Evolutionary conservation across 352 stramenopile species (phyloP).

Genomic region (Thraustotheca clavata): DNA sequence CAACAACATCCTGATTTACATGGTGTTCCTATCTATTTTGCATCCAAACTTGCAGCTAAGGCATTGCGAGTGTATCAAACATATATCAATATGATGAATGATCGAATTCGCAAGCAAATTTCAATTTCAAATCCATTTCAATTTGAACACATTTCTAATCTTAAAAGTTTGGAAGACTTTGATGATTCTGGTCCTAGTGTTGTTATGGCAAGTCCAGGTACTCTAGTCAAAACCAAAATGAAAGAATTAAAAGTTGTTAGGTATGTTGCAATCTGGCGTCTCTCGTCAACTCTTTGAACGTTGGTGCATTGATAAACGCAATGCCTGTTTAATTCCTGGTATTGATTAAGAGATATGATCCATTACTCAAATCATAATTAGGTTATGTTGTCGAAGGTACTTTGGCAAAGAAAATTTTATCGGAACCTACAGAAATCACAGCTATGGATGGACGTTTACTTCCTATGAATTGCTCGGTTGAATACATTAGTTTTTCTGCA

Average conservation of each 20-base stretch:
- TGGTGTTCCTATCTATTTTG: constrained; percentile 98
- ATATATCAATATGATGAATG: constrained; percentile 99
- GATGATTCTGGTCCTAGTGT: constrained; percentile 97
- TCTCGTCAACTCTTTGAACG: constrained; percentile 96
- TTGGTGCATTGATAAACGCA: constrained; percentile 97
- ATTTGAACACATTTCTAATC: constrained; percentile 95
- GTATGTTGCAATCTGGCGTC: constrained; percentile 97
- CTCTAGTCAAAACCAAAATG: not conserved
- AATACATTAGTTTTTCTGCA: constrained; percentile 97
- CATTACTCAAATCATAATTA: not conserved
- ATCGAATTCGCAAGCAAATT: constrained; percentile 94
- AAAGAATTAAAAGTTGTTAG: not conserved
- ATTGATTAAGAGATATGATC: not conserved
- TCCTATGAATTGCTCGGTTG: constrained; percentile 91
- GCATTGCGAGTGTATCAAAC: constrained; percentile 98
- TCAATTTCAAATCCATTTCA: constrained; percentile 97
- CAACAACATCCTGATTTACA: constrained; percentile 90
- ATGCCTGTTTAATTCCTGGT: constrained; percentile 97
- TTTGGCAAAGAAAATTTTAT: constrained; percentile 96
- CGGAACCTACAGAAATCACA: constrained; percentile 92
- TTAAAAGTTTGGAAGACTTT: constrained; percentile 96
- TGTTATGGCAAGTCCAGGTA: constrained; percentile 96
- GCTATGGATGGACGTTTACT: constrained; percentile 91
- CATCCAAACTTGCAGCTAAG: constrained; percentile 93
- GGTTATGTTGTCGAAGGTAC: constrained; percentile 98